Base-by-base conservation (phyloP, 257 asterid species). In the Ehretia macrophylla region DNA sequence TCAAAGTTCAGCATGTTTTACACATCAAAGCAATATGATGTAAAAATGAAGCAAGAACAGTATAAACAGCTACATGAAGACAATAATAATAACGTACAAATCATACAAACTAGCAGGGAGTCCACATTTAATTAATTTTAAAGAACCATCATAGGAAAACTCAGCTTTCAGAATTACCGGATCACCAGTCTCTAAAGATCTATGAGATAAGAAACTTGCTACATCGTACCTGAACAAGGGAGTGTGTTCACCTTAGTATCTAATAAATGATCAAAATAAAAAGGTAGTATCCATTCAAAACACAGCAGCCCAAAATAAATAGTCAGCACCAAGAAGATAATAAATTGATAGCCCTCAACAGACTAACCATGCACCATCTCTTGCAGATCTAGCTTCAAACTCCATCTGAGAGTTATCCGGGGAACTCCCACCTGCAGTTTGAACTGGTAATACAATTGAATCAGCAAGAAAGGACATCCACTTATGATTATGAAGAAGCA, bases 361-460 rank as follows among this genome's bases (percentile, higher is more conserved):
- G 20, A 52, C 57, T 52, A 20, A 52, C 98, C 98, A 92, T 75
- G 98, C 98, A 73, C 98, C 98, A 77, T 90, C 98, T 66, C 98
- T 80, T 44, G 96, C 89, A 68, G 96, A 90, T 72, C 84, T 85
- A 38, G 96, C 98, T 87, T 90, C 96, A 71, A 85, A 87, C 72
- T 90, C 98, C 96, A 87, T 81, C 67, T 64, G 83, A 62, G 83
- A 57, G 68, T 73, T 81, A 66, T 87, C 96, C 10, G 79, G 50
- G 56, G 65, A 81, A 69, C 62, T 81, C 73, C 66, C 80, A 52
- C 79, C 81, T 51, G 79, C 79, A 75, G 55, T 73, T 77, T 75
- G 84, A 32, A 63, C 89, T 79, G 85, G 66, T 21, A 46, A 53
- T 59, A 65, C 50, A 32, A 65, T 16, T 1, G 11, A 20, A 70